phyloP scores from a whole-genome alignment of 164 flowering plant species.

The Nymphaea thermarum region DNA sequence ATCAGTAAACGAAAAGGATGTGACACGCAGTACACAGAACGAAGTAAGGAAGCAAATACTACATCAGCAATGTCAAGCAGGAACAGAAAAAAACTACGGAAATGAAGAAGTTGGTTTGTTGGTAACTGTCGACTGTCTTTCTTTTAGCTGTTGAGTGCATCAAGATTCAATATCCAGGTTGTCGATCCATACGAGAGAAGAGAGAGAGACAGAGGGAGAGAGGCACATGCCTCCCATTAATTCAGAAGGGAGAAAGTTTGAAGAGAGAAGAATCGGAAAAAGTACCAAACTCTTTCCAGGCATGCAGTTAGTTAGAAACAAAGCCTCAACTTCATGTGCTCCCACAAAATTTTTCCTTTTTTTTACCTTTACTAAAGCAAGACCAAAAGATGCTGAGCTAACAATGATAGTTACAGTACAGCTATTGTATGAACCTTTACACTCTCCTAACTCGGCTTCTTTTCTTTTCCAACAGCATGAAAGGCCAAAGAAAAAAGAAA shows the following conservation, averaged over 20 bases:
- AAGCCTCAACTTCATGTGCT: not conserved
- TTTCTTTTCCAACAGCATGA: not conserved
- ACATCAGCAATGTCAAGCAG: too few relatives aligned
- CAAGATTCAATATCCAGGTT: not conserved
- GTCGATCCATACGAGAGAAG: not conserved
- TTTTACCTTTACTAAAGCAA: too few relatives aligned
- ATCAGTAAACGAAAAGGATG: too few relatives aligned
- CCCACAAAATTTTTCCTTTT: not conserved
- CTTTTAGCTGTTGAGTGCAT: too few relatives aligned
- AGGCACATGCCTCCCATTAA: not conserved
- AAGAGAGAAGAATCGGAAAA: not conserved
- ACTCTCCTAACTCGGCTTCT: not conserved
- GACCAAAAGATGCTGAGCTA: not conserved
- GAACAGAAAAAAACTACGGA: too few relatives aligned
- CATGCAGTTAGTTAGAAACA: not conserved
- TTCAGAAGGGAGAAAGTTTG: not conserved
- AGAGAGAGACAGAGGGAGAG: not conserved
- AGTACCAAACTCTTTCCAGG: not conserved
- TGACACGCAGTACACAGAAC: too few relatives aligned
- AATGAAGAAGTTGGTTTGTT: too few relatives aligned
- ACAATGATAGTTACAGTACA: not conserved
- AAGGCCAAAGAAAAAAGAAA: not conserved
- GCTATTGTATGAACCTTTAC: not conserved
- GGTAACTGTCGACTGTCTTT: too few relatives aligned
- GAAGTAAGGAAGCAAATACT: too few relatives aligned